Evolutionary conservation across 768 basidiomycete species (phyloP).

Genomic region (Cystobasidium tubakii): DNA sequence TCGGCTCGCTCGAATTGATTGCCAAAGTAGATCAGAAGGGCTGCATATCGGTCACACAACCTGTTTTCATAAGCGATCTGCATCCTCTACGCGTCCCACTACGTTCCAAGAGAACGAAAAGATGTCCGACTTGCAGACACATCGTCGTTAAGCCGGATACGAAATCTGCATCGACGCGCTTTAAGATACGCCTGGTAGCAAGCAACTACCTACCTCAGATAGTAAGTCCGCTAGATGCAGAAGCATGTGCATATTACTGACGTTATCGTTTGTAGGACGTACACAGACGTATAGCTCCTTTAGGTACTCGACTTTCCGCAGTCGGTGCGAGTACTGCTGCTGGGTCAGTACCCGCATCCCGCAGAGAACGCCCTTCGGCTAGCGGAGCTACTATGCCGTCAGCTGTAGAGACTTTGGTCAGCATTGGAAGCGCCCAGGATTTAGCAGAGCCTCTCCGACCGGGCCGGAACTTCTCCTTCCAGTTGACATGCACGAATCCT

Average conservation of each 20-base stretch:
- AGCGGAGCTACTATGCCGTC: not conserved
- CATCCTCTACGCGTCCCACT: constrained; percentile 84
- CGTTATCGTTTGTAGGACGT: constrained; percentile 29
- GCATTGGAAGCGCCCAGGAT: not conserved
- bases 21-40: not conserved
- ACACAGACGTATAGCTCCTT: constrained; percentile 50
- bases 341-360: not conserved
- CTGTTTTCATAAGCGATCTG: not conserved
- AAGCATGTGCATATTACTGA: constrained; percentile 34
- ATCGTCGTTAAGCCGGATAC: constrained; percentile 98
- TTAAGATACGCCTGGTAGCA: constrained; percentile 96
- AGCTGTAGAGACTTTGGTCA: constrained; percentile 7
- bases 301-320: constrained; percentile 50
- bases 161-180: constrained; percentile 86
- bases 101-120: constrained; percentile 88
- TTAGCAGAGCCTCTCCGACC: constrained; percentile 56
- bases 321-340: constrained; percentile 47
- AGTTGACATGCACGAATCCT: constrained; percentile 86
- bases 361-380: not conserved
- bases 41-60: not conserved
- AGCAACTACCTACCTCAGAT: constrained; percentile 89
- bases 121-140: constrained; percentile 87
- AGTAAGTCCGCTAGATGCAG: constrained; percentile 54
- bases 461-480: constrained; percentile 78
- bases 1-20: constrained; percentile 53